Evolutionary conservation across 306 rosid genomes (phyloP), one percentile per base, ranked within the genome.

Genomic region (Glycine latifolia): DNA sequence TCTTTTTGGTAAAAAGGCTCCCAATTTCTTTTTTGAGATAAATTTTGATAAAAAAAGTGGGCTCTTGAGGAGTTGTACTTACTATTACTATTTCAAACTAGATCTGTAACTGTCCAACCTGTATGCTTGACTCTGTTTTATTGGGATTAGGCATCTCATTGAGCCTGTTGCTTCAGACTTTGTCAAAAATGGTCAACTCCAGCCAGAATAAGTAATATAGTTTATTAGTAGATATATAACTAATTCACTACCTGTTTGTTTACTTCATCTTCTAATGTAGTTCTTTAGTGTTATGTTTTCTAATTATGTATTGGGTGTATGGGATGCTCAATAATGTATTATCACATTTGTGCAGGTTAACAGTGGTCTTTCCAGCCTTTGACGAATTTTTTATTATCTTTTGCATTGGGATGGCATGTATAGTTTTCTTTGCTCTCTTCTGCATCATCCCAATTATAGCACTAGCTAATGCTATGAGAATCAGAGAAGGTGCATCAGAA

Each of bases 301-400:
- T 4, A 62, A 65, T 26, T 52, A 14, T 56, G 59, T 79, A 39
- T 71, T 65, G 67, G 47, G 46, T 60, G 14, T 52, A 15, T 65
- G 10, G 70, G 75, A 49, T 47, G 37, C 63, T 72, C 12, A 73
- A 16, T 71, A 43, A 76, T 76, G 47, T 62, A 26, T 50, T 73
- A 68, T 77, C 39, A 60, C 55, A 60, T 65, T 79, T 60, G 66
- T 82, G 92, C 97, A 93, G 97, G 97, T 83, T 93, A 79, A 93
- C 97, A 10, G 94, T 93, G 74, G 94, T 93, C 73, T 93, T 90
- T 85, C 92, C 91, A 35, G 97, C 97, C 79, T 90, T 91, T 77
- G 97, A 93, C 31, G 85, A 91, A 85, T 91, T 93, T 88, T 89
- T 90, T 81, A 93, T 93, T 10, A 79, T 93, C 87, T 91, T 91